A percentile compares a stretch with the other conserved stretches of the same genome.
These are phyloP conservation scores for Nicotiana knightiana DNA, from an alignment of 257 asterid genomes.

Conservation along the genomic window DNA sequence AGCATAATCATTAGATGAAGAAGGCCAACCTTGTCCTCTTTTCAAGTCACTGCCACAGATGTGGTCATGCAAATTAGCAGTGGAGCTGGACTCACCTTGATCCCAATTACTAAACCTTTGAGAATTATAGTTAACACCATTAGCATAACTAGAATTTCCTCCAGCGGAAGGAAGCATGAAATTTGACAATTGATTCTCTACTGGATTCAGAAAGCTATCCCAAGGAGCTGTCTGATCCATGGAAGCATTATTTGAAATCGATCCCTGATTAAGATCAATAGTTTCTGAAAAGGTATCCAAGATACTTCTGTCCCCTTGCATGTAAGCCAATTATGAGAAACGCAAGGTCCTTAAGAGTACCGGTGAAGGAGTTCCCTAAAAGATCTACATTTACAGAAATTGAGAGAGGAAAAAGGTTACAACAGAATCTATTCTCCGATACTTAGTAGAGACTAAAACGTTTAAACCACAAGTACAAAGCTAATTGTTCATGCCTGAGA, in stretches of 20 bases:
- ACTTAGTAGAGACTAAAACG: background rate
- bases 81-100: slow-evolving; percentile 79
- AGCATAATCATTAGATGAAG: slow-evolving; percentile 32
- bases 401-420: background rate
- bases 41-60: slow-evolving; percentile 26
- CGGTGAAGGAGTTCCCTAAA: background rate
- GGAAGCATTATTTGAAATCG: slow-evolving; percentile 38
- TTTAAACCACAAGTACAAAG: background rate
- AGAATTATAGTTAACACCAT: slow-evolving; percentile 1
- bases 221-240: slow-evolving; percentile 47
- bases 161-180: slow-evolving; percentile 39
- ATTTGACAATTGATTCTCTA: slow-evolving; percentile 43
- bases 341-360: background rate
- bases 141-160: slow-evolving; percentile 21
- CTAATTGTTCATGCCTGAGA: background rate
- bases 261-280: slow-evolving; percentile 72
- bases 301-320: slow-evolving; percentile 70
- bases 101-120: slow-evolving; percentile 52
- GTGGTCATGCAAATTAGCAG: slow-evolving; percentile 35
- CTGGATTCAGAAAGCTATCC: slow-evolving; percentile 51
- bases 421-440: background rate
- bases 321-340: slow-evolving; percentile 11
- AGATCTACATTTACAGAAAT: background rate
- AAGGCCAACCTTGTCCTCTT: slow-evolving; percentile 46
- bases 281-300: slow-evolving; percentile 68